Percentiles rank a stretch among this genome's conserved stretches.
Evolutionary conservation across 164 flowering plant species (phyloP).

Genomic region (Aristolochia californica): DNA sequence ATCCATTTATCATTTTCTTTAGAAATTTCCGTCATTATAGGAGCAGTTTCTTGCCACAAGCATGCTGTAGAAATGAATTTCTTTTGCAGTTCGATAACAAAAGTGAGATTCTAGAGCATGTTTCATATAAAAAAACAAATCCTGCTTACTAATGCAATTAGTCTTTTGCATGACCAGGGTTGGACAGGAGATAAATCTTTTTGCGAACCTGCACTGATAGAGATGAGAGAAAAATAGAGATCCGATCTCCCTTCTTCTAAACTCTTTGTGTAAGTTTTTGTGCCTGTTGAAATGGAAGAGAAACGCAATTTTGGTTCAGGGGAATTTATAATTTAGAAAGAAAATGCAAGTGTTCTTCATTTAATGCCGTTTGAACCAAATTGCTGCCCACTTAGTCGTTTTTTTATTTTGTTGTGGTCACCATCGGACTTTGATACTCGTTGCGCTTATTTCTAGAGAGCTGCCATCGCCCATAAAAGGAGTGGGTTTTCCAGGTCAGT

Average conservation of each 20-base stretch:
- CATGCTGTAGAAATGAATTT: no score
- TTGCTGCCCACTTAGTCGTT: background rate
- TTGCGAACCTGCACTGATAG: background rate
- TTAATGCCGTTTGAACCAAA: background rate
- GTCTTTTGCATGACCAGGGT: background rate
- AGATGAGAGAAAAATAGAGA: background rate
- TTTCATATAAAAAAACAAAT: no score
- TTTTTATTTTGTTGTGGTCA: no score
- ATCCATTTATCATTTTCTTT: background rate
- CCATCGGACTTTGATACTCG: no score
- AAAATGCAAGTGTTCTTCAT: background rate
- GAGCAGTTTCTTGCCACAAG: no score
- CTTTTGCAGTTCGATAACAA: no score
- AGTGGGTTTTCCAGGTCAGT: no score
- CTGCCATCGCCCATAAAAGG: no score
- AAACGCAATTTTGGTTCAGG: slow-evolving; percentile 7
- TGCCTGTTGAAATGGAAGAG: background rate
- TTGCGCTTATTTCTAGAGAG: no score
- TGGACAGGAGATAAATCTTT: slow-evolving; percentile 2
- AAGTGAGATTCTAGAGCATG: no score
- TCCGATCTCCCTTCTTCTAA: background rate
- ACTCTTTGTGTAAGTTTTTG: slow-evolving; percentile 1
- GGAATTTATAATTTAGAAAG: background rate
- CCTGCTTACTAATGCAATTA: background rate
- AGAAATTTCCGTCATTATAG: background rate